phyloP scores from a whole-genome alignment of 768 basidiomycete genomes.

The Exsudoporus frostii region DNA sequence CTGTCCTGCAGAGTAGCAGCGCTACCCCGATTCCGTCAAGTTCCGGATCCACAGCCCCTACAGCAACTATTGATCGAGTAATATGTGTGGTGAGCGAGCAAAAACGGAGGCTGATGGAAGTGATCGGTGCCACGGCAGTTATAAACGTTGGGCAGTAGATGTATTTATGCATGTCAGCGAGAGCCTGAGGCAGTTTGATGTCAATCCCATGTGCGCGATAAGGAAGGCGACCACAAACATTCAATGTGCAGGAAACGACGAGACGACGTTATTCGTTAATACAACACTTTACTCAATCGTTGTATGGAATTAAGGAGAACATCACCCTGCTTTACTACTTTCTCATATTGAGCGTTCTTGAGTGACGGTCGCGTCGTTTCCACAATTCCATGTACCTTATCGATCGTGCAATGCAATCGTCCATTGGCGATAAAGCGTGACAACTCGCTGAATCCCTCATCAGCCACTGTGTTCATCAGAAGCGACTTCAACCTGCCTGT shows the following conservation, averaged over 20 bases:
- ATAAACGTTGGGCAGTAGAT: not conserved
- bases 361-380: constrained; percentile 78
- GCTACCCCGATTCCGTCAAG: too few species aligned
- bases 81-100: constrained; percentile 6
- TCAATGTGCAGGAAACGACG: not conserved
- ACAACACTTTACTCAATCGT: constrained; percentile 85
- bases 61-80: constrained; percentile 5
- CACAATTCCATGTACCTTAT: constrained; percentile 92
- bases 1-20: too few species aligned
- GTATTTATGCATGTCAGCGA: not conserved
- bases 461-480: constrained; percentile 2
- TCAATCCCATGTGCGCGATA: not conserved
- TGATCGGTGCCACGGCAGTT: not conserved
- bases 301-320: constrained; percentile 83
- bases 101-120: not conserved
- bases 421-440: constrained; percentile 89
- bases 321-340: constrained; percentile 92
- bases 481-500: constrained; percentile 53
- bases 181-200: not conserved
- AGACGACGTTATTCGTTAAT: constrained; percentile 29
- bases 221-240: not conserved
- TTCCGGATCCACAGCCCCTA: constrained; percentile 3
- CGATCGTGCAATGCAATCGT: constrained; percentile 83
- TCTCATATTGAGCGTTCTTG: constrained; percentile 88
- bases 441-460: constrained; percentile 62